Conservation (phyloP, 768 basidiomycete genomes). For the Suillus paluster region DNA sequence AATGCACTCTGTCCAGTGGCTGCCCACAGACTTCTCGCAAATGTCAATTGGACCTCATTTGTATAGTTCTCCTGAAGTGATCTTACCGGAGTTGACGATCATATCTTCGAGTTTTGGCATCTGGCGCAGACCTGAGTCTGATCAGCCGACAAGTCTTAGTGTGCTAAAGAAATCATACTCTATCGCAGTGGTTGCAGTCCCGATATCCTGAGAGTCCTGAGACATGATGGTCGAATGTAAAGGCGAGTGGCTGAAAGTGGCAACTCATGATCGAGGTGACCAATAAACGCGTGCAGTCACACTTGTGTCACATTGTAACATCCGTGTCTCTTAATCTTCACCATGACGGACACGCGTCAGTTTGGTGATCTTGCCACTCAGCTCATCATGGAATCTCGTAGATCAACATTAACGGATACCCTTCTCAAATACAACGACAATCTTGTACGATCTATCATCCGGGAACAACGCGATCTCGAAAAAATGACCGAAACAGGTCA, state of each 20-base stretch:
- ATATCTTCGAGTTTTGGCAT: conserved; percentile 88
- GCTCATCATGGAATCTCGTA: conserved; percentile 83
- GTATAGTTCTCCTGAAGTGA: conserved; percentile 5
- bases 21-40: conserved; percentile 83
- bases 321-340: background rate
- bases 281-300: conserved; percentile 14
- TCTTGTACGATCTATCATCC: conserved; percentile 82
- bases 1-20: conserved; percentile 88
- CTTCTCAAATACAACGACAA: conserved; percentile 92
- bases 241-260: conserved; percentile 3
- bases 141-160: conserved; percentile 11
- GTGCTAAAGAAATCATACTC: conserved; percentile 33
- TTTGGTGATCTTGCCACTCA: conserved; percentile 87
- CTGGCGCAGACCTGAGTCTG: conserved; percentile 61
- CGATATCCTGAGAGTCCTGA: conserved; percentile 51
- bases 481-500: conserved; percentile 49
- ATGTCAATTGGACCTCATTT: conserved; percentile 2
- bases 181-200: conserved; percentile 46
- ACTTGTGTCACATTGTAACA: conserved; percentile 14
- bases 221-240: conserved; percentile 26
- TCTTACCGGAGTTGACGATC: conserved; percentile 91
- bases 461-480: conserved; percentile 92
- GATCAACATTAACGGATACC: conserved; percentile 82
- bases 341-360: conserved; percentile 59
- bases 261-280: conserved; percentile 14